Evolutionary conservation across 371 early-diverging fungal species (phyloP).

Genomic region (Encephalitozoon hellem): DNA sequence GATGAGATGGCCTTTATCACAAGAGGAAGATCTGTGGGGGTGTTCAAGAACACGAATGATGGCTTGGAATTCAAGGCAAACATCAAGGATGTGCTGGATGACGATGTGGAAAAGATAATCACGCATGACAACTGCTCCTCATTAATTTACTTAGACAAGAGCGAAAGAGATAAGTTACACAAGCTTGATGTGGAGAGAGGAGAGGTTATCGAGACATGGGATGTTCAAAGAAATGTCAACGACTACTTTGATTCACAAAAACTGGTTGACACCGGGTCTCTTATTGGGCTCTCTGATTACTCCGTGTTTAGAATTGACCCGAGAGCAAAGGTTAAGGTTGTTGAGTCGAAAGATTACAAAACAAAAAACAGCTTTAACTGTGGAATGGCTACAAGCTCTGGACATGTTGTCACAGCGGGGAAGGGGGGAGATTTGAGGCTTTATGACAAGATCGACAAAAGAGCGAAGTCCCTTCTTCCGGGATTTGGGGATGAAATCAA

Average conservation of each 20-base stretch:
- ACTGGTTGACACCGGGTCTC: conserved; percentile 65
- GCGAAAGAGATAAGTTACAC: conserved; percentile 66
- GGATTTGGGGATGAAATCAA: conserved; percentile 75
- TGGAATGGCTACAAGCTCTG: conserved; percentile 69
- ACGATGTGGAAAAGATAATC: conserved; percentile 53
- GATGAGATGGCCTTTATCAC: conserved; percentile 57
- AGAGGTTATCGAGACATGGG: conserved; percentile 81
- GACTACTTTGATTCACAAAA: conserved; percentile 71
- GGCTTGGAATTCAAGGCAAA: conserved; percentile 56
- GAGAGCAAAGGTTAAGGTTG: conserved; percentile 61
- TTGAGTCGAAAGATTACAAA: conserved; percentile 56
- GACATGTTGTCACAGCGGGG: conserved; percentile 72
- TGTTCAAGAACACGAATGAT: conserved; percentile 51
- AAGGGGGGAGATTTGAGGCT: conserved; percentile 78
- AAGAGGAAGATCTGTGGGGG: conserved; percentile 59
- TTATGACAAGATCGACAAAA: conserved; percentile 69
- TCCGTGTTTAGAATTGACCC: conserved; percentile 79
- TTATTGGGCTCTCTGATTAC: conserved; percentile 72
- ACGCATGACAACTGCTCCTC: conserved; percentile 39
- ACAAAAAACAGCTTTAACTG: conserved; percentile 64
- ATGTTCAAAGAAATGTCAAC: conserved; percentile 64
- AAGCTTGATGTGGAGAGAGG: conserved; percentile 78
- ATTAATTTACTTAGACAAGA: conserved; percentile 50
- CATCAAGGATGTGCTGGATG: conserved; percentile 45
- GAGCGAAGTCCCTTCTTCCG: conserved; percentile 76